These are phyloP conservation scores for Pythium diclinum DNA, from an alignment of 352 stramenopile species.

Conservation along the genomic window DNA sequence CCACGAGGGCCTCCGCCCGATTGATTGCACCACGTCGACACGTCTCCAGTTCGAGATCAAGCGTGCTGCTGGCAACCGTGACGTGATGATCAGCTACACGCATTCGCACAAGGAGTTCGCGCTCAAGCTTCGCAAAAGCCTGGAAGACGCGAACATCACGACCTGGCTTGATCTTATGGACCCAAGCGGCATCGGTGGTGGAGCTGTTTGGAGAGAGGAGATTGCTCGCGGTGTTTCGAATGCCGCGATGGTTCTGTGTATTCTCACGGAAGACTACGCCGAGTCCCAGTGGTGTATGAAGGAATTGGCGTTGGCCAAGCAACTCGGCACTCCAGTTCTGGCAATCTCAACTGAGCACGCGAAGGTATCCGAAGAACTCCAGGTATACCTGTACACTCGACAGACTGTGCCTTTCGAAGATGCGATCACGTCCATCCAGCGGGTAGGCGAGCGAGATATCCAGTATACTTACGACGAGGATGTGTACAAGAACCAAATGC, in stretches of 20 bases:
- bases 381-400: conserved; percentile 82
- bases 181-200: conserved; percentile 53
- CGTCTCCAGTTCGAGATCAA: conserved; percentile 71
- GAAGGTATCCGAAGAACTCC: conserved; percentile 75
- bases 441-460: conserved; percentile 39
- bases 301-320: conserved; percentile 59
- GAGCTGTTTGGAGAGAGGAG: conserved; percentile 62
- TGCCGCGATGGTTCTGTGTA: conserved; percentile 52
- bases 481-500: conserved; percentile 64
- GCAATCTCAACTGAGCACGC: conserved; percentile 73
- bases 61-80: conserved; percentile 54
- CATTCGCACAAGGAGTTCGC: conserved; percentile 65
- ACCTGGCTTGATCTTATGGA: conserved; percentile 72
- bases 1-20: conserved; percentile 46
- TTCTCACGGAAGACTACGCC: conserved; percentile 60
- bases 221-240: conserved; percentile 63
- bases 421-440: conserved; percentile 53
- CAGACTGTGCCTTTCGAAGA: conserved; percentile 79
- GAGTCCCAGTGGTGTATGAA: conserved; percentile 64
- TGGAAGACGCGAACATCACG: conserved; percentile 62
- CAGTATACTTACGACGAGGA: conserved; percentile 68
- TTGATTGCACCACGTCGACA: conserved; percentile 66
- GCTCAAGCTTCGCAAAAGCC: conserved; percentile 49
- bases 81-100: conserved; percentile 78
- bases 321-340: conserved; percentile 74